Base-by-base conservation (phyloP, 2,329 filamentous ascomycete genomes). In the Colletotrichum destructivum region DNA sequence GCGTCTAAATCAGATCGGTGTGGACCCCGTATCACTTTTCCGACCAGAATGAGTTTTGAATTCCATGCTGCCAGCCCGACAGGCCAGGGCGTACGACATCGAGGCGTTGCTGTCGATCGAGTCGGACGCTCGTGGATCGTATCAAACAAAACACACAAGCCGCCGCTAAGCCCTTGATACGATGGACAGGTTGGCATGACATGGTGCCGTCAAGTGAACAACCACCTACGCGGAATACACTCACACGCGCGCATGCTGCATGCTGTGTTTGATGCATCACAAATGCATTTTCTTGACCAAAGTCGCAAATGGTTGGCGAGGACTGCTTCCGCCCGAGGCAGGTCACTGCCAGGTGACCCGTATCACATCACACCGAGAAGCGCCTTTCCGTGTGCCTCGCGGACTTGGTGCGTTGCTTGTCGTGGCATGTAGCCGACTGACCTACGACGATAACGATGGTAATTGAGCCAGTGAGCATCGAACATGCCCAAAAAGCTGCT, bases 301-400 rank as follows among this genome's bases (percentile, higher is more conserved):
- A 57, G 44, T 56, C 23, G 40, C 57, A 46, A 71, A 55, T 54
- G 71, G 67, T 74, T 74, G 73, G 73, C 51, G 46, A 60, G 56
- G 51, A 71, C 59, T 21, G 26, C 52, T 71, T 69, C 65, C 65
- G 64, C 40, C 47, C 40, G 49, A 51, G 38, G 57, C 64, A 47
- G 26, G 57, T 52, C 64, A 54, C 52, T 26, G 47, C 64, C 52
- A 52, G 40, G 51, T 62, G 51, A 51, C 23, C 54, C 38, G 64
- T 26, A 44, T 13, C 57, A 65, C 26, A 62, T 38, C 57, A 52
- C 69, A 51, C 54, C 69, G 42, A 46, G 64, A 69, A 63, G 69
- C 44, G 57, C 69, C 35, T 21, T 62, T 46, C 59, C 11, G 51
- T n/a, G 35, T 46, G 46, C 51, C 44, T 46, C 31, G 55, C 49